Conservation (phyloP, 176 grass and related monocot species). For the Lolium multiflorum region DNA sequence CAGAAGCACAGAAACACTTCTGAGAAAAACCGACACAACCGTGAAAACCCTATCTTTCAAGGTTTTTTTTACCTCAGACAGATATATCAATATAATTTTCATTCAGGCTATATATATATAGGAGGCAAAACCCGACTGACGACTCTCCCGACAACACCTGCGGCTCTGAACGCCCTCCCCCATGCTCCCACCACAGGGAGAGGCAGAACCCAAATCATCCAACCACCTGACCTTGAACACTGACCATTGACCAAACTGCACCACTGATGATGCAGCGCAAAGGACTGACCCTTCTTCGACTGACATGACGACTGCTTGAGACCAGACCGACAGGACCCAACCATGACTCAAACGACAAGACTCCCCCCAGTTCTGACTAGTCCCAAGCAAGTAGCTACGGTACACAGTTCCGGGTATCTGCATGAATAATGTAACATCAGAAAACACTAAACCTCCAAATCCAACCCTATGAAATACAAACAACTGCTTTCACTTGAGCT, state of each 20-base stretch:
- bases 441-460: background rate
- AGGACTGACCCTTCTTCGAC: slow-evolving; percentile 60
- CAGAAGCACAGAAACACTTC: slow-evolving; percentile 38
- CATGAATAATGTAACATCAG: slow-evolving; percentile 43
- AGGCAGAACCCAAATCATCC: slow-evolving; percentile 51
- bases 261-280: slow-evolving; percentile 44
- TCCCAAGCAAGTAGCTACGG: slow-evolving; percentile 62
- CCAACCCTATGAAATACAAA: background rate
- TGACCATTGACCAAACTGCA: slow-evolving; percentile 64
- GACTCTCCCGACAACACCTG: slow-evolving; percentile 48
- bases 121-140: slow-evolving; percentile 55
- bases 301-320: slow-evolving; percentile 62
- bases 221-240: slow-evolving; percentile 56
- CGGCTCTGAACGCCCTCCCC: slow-evolving; percentile 31
- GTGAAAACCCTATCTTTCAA: slow-evolving; percentile 55
- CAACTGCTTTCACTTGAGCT: background rate
- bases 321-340: slow-evolving; percentile 66
- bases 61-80: slow-evolving; percentile 61
- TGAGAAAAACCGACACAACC: slow-evolving; percentile 52
- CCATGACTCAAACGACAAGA: slow-evolving; percentile 61
- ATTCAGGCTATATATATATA: slow-evolving; percentile 71
- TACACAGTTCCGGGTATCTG: slow-evolving; percentile 47
- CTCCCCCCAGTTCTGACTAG: slow-evolving; percentile 64
- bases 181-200: slow-evolving; percentile 48
- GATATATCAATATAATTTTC: slow-evolving; percentile 55